Evolutionary conservation across 331 rosid species (phyloP).

Genomic region (Quercus tomentella): DNA sequence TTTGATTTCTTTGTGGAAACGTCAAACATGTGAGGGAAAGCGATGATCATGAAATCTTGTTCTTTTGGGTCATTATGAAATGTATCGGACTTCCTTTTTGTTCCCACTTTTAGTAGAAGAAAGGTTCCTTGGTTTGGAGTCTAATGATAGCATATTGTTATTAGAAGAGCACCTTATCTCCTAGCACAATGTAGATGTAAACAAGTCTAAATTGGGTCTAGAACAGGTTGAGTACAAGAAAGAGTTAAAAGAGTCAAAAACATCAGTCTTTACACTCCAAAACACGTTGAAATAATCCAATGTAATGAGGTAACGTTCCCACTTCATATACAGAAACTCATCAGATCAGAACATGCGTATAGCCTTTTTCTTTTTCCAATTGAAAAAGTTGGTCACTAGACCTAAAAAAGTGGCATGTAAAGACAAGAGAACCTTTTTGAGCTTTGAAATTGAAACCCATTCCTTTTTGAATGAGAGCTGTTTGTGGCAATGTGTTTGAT

Average conservation of each 20-base stretch:
- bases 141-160: not conserved
- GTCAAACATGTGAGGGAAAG: not conserved
- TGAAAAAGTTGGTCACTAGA: not conserved
- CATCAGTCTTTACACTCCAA: too few species aligned
- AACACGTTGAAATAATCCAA: too few species aligned
- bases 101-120: not conserved
- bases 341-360: not conserved
- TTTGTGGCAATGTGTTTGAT: not conserved
- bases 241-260: too few species aligned
- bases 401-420: slow-evolving; percentile 21
- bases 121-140: not conserved
- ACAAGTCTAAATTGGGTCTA: too few species aligned
- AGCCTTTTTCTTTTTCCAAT: not conserved
- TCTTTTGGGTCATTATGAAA: not conserved
- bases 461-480: not conserved
- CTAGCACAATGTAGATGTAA: not conserved
- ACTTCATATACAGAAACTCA: not conserved
- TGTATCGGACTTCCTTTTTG: not conserved
- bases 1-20: not conserved
- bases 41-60: not conserved
- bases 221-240: too few species aligned
- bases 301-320: slow-evolving; percentile 5
- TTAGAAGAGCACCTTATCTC: not conserved
- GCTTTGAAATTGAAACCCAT: not conserved
- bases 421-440: slow-evolving; percentile 46